These are phyloP conservation scores for Alternaria incomplexa DNA, from an alignment of 2,329 filamentous ascomycete species.

Conservation along the genomic window DNA sequence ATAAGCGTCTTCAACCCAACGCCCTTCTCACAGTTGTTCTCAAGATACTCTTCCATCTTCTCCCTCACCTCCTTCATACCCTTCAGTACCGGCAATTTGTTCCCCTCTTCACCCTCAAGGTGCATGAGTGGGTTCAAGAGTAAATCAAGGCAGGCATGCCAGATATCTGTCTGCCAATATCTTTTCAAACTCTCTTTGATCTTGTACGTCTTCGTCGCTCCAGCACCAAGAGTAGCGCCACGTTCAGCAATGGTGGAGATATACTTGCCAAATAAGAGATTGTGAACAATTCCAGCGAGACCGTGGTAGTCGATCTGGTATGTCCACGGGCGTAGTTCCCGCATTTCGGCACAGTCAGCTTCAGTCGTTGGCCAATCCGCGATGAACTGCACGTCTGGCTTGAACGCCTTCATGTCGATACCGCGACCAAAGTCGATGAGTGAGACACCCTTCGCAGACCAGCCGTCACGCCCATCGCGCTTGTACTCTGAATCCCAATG, in stretches of 20 bases:
- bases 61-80: constrained; percentile 73
- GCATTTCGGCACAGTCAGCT: constrained; percentile 94
- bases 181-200: constrained; percentile 85
- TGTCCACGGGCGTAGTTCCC: constrained; percentile 92
- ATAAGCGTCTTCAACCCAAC: constrained; percentile 63
- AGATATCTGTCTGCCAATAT: constrained; percentile 96
- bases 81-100: constrained; percentile 73
- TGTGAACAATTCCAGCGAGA: constrained; percentile 85
- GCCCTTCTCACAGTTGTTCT: constrained; percentile 81
- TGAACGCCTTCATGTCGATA: constrained; percentile 91
- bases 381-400: constrained; percentile 79
- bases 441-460: constrained; percentile 78
- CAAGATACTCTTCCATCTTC: constrained; percentile 84
- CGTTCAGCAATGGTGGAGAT: constrained; percentile 73
- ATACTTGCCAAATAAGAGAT: constrained; percentile 91
- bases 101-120: constrained; percentile 68
- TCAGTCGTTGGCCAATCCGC: constrained; percentile 92
- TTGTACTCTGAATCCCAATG: constrained; percentile 70
- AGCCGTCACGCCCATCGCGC: constrained; percentile 76
- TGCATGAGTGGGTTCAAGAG: constrained; percentile 80
- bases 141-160: constrained; percentile 81
- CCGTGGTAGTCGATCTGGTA: constrained; percentile 98
- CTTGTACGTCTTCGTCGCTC: constrained; percentile 71
- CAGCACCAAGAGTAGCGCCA: constrained; percentile 61
- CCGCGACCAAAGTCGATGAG: constrained; percentile 95